Evolutionary conservation across 352 stramenopile species (phyloP).

Genomic region (Globisporangium acanthophoron): DNA sequence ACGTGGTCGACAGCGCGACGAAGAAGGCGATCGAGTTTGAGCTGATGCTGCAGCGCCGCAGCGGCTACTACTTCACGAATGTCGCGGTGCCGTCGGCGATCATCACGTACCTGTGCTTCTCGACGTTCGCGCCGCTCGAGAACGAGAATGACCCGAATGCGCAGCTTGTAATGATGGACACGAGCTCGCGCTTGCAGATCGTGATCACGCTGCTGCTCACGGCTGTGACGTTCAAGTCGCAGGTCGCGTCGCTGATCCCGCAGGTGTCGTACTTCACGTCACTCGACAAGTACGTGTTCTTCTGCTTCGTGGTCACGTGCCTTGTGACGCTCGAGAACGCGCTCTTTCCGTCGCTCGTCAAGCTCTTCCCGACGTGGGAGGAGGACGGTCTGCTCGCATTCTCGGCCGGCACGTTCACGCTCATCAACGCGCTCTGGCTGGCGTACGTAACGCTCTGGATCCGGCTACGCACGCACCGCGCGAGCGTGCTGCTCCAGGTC

Average conservation of each 20-base stretch:
- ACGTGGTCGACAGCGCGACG: slow-evolving; percentile 14
- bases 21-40: slow-evolving; percentile 26
- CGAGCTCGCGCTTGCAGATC: slow-evolving; percentile 23
- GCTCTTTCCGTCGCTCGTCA: slow-evolving; percentile 9
- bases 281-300: slow-evolving; percentile 33
- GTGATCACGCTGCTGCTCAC: slow-evolving; percentile 38
- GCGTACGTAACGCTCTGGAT: slow-evolving; percentile 16
- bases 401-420: slow-evolving; percentile 17
- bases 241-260: slow-evolving; percentile 23
- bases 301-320: slow-evolving; percentile 28
- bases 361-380: slow-evolving; percentile 3
- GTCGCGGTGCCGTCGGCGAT: slow-evolving; percentile 24
- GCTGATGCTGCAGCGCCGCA: slow-evolving; percentile 28
- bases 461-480: slow-evolving; percentile 11
- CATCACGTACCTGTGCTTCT: slow-evolving; percentile 39
- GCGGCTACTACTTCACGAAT: slow-evolving; percentile 33
- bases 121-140: slow-evolving; percentile 19
- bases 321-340: slow-evolving; percentile 28
- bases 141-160: too few relatives aligned
- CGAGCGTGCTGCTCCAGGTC: slow-evolving; percentile 10
- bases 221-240: slow-evolving; percentile 34
- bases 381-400: slow-evolving; percentile 14
- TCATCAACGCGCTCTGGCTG: slow-evolving; percentile 21
- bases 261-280: slow-evolving; percentile 37
- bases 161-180: slow-evolving; percentile 15